Evolutionary conservation across 2,329 filamentous ascomycete species (phyloP).

Genomic region (Rutstroemia sp.): DNA sequence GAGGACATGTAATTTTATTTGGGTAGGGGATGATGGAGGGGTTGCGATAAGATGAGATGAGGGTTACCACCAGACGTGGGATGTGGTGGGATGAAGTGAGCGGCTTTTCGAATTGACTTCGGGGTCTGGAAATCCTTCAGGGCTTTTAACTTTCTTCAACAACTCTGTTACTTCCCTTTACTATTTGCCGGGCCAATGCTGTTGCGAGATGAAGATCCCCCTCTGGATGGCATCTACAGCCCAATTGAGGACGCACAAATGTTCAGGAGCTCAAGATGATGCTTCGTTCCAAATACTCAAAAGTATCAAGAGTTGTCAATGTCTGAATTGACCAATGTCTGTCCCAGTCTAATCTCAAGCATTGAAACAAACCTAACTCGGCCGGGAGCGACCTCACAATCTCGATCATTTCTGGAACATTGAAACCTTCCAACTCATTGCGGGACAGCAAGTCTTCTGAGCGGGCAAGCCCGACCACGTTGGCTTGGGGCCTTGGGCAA

Average conservation of each 20-base stretch:
- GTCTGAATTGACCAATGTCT: not conserved
- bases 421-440: not conserved
- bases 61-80: not conserved
- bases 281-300: not conserved
- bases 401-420: not conserved
- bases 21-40: slow-evolving; percentile 1
- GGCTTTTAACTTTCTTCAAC: not conserved
- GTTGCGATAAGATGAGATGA: slow-evolving; percentile 7
- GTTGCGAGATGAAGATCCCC: too few species aligned
- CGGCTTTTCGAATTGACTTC: not conserved
- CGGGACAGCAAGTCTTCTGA: not conserved
- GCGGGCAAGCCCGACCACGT: slow-evolving; percentile 2
- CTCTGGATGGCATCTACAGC: too few species aligned
- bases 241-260: too few species aligned
- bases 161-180: not conserved
- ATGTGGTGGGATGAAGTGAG: not conserved
- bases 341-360: not conserved
- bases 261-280: not conserved
- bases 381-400: not conserved
- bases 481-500: slow-evolving; percentile 5
- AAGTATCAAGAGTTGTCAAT: not conserved
- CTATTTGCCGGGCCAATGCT: too few species aligned
- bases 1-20: slow-evolving; percentile 1
- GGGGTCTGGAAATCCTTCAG: not conserved
- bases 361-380: not conserved